phyloP scores from a whole-genome alignment of 2,329 filamentous ascomycete genomes.

The Falciphora oryzae region DNA sequence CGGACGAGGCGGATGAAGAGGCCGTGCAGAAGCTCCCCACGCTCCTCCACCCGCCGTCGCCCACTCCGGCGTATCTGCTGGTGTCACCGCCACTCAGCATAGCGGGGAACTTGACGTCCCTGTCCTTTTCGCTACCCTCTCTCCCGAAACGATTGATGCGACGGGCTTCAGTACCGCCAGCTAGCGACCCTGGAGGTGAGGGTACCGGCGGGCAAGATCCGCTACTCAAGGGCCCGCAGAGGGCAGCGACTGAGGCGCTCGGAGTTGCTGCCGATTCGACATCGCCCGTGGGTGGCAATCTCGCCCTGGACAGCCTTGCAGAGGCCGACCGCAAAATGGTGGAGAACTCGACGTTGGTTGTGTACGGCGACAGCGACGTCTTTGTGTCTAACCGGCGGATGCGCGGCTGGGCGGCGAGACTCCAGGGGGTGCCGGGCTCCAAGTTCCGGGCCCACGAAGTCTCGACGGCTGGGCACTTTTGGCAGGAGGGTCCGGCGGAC shows the following conservation, averaged over 20 bases:
- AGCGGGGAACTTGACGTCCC: conserved; percentile 55
- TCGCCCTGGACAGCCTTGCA: background rate
- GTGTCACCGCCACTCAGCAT: conserved; percentile 62
- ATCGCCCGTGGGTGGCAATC: background rate
- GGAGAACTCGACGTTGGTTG: conserved; percentile 54
- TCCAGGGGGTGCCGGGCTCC: conserved; percentile 35
- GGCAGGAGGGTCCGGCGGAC: conserved; percentile 38
- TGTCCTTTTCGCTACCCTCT: conserved; percentile 41
- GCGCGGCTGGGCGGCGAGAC: conserved; percentile 53
- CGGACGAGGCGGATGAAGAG: conserved; percentile 7
- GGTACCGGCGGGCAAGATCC: background rate
- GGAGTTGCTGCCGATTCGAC: conserved; percentile 10
- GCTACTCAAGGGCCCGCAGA: background rate
- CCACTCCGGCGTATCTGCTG: conserved; percentile 51
- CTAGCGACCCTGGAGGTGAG: background rate
- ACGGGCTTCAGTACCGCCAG: conserved; percentile 15
- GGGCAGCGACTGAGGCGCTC: conserved; percentile 8
- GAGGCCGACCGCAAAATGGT: conserved; percentile 50
- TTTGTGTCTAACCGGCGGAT: conserved; percentile 65
- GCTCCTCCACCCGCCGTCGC: conserved; percentile 29
- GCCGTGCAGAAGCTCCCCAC: conserved; percentile 18
- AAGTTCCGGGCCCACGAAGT: conserved; percentile 38
- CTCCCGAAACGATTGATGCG: conserved; percentile 12
- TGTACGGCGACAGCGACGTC: conserved; percentile 70
- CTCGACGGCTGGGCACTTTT: conserved; percentile 48